These are phyloP conservation scores for Aspergillus flavus DNA, from an alignment of 2,329 filamentous ascomycete genomes.

Conservation along the genomic window DNA sequence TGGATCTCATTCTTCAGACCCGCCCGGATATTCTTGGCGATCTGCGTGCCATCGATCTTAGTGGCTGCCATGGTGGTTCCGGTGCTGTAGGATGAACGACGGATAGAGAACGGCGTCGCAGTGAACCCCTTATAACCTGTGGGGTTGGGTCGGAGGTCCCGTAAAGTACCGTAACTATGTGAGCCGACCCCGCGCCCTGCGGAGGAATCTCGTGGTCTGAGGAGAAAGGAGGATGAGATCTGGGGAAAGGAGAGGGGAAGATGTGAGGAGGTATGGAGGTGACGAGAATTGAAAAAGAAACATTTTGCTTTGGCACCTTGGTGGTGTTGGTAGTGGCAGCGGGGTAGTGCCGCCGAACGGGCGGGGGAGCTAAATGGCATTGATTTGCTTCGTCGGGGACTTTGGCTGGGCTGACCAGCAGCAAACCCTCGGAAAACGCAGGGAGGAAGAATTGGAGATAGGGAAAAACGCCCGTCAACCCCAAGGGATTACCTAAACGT, in stretches of 20 bases:
- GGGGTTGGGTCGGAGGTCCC: conserved; percentile 17
- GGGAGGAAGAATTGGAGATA: conserved; percentile 12
- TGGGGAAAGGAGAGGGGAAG: conserved; percentile 18
- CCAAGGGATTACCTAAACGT: conserved; percentile 2
- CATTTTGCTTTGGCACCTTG: conserved; percentile 18
- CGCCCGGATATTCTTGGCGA: conserved; percentile 89
- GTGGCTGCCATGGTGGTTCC: conserved; percentile 73
- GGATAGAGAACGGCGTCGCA: conserved; percentile 20
- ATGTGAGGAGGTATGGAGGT: conserved; percentile 18
- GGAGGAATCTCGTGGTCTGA: conserved; percentile 16
- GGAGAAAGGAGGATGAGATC: conserved; percentile 10
- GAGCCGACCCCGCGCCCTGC: conserved; percentile 19
- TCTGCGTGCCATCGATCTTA: conserved; percentile 94
- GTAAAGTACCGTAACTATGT: conserved; percentile 19
- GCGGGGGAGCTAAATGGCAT: conserved; percentile 32
- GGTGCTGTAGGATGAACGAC: conserved; percentile 54
- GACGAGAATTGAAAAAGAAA: conserved; percentile 19
- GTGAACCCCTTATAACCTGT: conserved; percentile 21
- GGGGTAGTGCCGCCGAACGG: conserved; percentile 28
- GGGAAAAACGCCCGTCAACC: conserved; percentile 7
- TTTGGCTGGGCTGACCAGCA: conserved; percentile 11
- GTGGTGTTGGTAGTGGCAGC: conserved; percentile 15
- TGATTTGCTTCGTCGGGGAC: conserved; percentile 23
- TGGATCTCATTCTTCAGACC: conserved; percentile 77
- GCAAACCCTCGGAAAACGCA: conserved; percentile 10